Base-by-base conservation (phyloP, 331 rosid species). In the Arachis monticola region DNA sequence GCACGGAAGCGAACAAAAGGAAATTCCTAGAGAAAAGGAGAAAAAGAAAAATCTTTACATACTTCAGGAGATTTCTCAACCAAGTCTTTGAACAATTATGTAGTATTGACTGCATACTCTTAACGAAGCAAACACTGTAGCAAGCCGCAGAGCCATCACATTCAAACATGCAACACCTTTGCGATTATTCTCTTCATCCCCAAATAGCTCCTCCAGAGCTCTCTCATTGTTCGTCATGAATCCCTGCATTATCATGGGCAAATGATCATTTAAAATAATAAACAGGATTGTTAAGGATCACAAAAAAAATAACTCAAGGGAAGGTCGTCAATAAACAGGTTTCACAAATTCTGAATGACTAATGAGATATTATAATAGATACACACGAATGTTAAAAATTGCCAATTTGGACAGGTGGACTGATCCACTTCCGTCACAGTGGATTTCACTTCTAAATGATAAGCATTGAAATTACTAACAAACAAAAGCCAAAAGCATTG, bases 41-140 rank as follows among this genome's bases (percentile, higher is more conserved):
- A 74, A 78, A 45, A 45, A 45, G 10, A 6, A 45, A 7, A 45
- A 45, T 31, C 41, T 60, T 31, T 41, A 60, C 65, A 68, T 57
- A 70, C 66, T 83, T 85, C 76, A 87, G 82, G 75, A 82, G 63
- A 68, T 42, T 76, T 70, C 64, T 69, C 79, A 56, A 59, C 56
- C 62, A 66, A 5, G 32, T 42, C 64, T 56, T 78, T 31, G 32
- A 75, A 57, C 22, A 57, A 56, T 50, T 50, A 75, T 13, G 31
- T 47, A 63, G 66, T 30, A 70, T 10, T 31, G 52, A 79, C 41
- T 42, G 47, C 85, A 77, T 90, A 94, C 99, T 89, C 90, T 83
- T 82, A 94, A 85, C 13, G 99, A 94, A 71, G 97, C 97, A 85
- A 94, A 94, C 75, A 94, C 97, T 65, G 99, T 94, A 74, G 97